Evolutionary conservation across 2,329 filamentous ascomycete genomes (phyloP).

Genomic region (Bretziella fagacearum): DNA sequence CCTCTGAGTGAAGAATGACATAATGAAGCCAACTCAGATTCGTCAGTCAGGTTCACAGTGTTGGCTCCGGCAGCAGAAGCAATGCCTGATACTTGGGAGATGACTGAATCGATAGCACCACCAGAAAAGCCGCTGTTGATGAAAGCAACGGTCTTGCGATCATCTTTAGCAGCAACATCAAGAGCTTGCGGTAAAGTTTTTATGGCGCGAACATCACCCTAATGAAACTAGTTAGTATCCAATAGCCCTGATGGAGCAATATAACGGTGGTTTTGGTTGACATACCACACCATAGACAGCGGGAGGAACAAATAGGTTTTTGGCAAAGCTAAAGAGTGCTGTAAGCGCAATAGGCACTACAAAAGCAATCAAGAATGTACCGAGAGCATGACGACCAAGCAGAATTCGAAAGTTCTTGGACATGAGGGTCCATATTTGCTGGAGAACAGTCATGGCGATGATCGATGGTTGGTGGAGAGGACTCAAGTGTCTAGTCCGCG

Average conservation of each 20-base stretch:
- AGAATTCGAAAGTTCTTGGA: constrained; percentile 45
- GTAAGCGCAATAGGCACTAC: constrained; percentile 41
- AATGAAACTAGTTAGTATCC: not conserved
- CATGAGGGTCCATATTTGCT: constrained; percentile 44
- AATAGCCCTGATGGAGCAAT: not conserved
- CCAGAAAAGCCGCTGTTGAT: constrained; percentile 56
- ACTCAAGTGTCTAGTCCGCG: not conserved
- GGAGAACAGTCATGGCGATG: constrained; percentile 1
- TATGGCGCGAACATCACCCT: constrained; percentile 39
- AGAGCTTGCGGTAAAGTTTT: constrained; percentile 50
- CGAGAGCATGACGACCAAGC: constrained; percentile 33
- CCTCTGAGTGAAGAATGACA: constrained; percentile 51
- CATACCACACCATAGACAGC: constrained; percentile 50
- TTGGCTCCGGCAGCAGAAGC: constrained; percentile 39
- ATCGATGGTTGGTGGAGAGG: not conserved
- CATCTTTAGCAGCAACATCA: constrained; percentile 31
- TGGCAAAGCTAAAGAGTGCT: constrained; percentile 50
- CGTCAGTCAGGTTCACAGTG: constrained; percentile 35
- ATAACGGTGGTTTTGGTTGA: not conserved
- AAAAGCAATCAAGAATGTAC: constrained; percentile 39
- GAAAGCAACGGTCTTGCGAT: constrained; percentile 55
- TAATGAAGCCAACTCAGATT: constrained; percentile 40
- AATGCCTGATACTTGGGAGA: constrained; percentile 42
- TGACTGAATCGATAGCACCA: constrained; percentile 56
- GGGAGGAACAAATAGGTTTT: constrained; percentile 68